Evolutionary conservation across 106 monocot genomes (phyloP).

Genomic region (Cymbidium sinense): DNA sequence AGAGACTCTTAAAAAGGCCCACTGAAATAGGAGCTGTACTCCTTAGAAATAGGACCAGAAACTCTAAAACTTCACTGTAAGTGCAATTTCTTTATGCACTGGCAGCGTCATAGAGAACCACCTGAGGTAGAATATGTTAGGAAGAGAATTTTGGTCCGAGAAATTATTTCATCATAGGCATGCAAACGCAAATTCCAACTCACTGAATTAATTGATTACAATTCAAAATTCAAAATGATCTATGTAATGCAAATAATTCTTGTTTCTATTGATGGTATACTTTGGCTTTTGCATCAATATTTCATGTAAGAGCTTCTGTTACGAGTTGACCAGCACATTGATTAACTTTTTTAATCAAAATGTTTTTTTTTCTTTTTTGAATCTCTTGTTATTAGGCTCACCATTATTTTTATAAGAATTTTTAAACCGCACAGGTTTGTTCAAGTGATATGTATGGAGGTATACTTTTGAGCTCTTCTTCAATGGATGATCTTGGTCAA

Average conservation of each 20-base stretch:
- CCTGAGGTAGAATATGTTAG: too few relatives aligned
- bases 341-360: not conserved
- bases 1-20: too few relatives aligned
- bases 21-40: too few relatives aligned
- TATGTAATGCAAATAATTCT: not conserved
- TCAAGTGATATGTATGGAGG: conserved; percentile 68
- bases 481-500: conserved; percentile 46
- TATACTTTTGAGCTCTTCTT: conserved; percentile 55
- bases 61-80: too few relatives aligned
- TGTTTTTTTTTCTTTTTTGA: not conserved
- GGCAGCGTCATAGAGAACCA: too few relatives aligned
- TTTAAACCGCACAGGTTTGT: conserved; percentile 39
- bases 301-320: not conserved
- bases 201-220: not conserved
- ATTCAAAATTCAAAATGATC: not conserved
- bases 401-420: conserved; percentile 5
- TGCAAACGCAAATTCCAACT: not conserved
- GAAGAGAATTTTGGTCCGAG: too few relatives aligned
- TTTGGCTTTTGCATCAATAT: not conserved
- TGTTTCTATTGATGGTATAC: not conserved
- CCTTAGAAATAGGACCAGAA: too few relatives aligned
- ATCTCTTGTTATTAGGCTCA: not conserved
- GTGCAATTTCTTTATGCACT: too few relatives aligned
- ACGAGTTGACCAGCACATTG: not conserved
- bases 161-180: not conserved